Evolutionary conservation across 805 yeast genomes (phyloP).

Genomic region (Lipomyces sp.): DNA sequence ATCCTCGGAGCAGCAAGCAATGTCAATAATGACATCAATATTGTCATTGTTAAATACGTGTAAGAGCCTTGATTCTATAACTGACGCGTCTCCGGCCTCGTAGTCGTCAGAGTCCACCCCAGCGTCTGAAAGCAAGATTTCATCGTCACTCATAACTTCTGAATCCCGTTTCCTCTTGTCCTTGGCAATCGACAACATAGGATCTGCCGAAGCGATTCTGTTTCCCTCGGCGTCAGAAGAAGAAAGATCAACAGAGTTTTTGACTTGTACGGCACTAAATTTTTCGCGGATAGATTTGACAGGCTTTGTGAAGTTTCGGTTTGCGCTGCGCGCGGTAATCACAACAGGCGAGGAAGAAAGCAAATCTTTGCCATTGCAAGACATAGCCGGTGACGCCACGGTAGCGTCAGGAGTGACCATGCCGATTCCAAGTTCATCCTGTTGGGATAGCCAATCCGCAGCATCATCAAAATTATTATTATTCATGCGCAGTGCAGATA

Average conservation of each 20-base stretch:
- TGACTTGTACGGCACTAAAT: constrained; percentile 29
- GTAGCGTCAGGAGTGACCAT: constrained; percentile 1
- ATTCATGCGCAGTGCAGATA: constrained; percentile 27
- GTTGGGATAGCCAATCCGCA: constrained; percentile 37
- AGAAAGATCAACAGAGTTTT: constrained; percentile 12
- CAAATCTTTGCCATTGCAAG: not conserved
- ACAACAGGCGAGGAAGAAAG: constrained; percentile 1
- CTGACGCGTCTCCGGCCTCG: constrained; percentile 46
- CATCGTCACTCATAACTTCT: constrained; percentile 11
- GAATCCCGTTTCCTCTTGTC: not conserved
- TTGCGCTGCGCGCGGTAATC: constrained; percentile 25
- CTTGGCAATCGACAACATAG: not conserved
- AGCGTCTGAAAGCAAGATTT: constrained; percentile 13
- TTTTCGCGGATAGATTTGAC: constrained; percentile 40
- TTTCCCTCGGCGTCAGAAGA: constrained; percentile 18
- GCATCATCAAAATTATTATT: constrained; percentile 38
- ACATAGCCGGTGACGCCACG: not conserved
- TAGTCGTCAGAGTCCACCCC: constrained; percentile 34
- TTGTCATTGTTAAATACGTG: constrained; percentile 78
- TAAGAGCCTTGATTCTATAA: constrained; percentile 53
- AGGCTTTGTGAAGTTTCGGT: constrained; percentile 35
- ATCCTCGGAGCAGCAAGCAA: constrained; percentile 65
- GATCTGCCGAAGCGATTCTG: not conserved
- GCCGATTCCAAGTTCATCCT: constrained; percentile 33
- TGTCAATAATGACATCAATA: constrained; percentile 71